Percentiles rank a stretch among this genome's conserved stretches.
Conservation (phyloP, 2,329 filamentous ascomycete genomes). For the Apiospora kogelbergensis region DNA sequence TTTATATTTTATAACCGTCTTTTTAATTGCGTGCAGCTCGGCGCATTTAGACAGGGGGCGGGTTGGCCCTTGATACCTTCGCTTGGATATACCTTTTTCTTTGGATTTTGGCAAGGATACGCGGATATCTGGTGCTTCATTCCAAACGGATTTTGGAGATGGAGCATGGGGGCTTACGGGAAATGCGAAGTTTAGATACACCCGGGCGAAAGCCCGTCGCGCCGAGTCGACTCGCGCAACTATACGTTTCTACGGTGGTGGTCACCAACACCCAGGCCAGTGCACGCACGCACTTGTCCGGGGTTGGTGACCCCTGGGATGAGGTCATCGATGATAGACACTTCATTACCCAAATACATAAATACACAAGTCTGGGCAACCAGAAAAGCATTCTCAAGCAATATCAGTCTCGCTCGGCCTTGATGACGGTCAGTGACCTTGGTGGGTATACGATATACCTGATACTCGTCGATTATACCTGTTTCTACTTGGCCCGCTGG, state of each 20-base stretch:
- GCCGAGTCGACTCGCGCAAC: constrained; percentile 17
- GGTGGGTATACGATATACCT: neutral
- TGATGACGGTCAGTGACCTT: neutral
- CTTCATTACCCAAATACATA: constrained; percentile 28
- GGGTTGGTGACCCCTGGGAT: constrained; percentile 20
- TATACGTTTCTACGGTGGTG: constrained; percentile 30
- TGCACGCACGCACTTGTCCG: neutral
- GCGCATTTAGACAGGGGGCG: constrained; percentile 22
- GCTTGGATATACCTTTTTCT: constrained; percentile 33
- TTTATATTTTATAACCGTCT: constrained; percentile 19
- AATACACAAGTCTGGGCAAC: constrained; percentile 17
- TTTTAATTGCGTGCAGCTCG: constrained; percentile 14
- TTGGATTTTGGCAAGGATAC: constrained; percentile 16
- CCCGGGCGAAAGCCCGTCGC: constrained; percentile 24
- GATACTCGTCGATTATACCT: neutral
- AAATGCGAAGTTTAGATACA: constrained; percentile 25
- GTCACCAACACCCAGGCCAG: constrained; percentile 16
- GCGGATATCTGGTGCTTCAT: constrained; percentile 20
- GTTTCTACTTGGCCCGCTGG: neutral
- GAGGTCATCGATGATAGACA: constrained; percentile 21
- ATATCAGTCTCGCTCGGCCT: neutral
- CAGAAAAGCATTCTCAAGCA: neutral
- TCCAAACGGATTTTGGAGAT: constrained; percentile 20
- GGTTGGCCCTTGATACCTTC: constrained; percentile 28
- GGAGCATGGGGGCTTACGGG: constrained; percentile 21